phyloP scores from a whole-genome alignment of 768 basidiomycete species.

The Strobilomyces dryophilus region DNA sequence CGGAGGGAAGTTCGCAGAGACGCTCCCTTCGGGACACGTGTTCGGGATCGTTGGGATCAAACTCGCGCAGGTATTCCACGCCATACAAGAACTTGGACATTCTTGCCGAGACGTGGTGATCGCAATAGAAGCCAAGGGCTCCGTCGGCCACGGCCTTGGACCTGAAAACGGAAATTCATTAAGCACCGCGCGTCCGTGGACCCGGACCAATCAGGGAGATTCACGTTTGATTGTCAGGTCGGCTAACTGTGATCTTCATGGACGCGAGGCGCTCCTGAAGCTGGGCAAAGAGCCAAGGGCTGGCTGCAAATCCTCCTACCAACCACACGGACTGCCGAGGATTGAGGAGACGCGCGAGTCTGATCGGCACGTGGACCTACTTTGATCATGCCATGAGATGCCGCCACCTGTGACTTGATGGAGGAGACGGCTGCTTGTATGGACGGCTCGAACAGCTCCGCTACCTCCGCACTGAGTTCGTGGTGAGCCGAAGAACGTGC shows the following conservation, averaged over 20 bases:
- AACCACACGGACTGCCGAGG: constrained; percentile 67
- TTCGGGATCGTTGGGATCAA: constrained; percentile 60
- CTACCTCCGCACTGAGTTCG: constrained; percentile 43
- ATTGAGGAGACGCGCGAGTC: constrained; percentile 5
- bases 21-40: constrained; percentile 60
- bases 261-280: constrained; percentile 63
- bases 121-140: constrained; percentile 79
- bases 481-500: constrained; percentile 1
- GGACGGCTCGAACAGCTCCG: constrained; percentile 75
- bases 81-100: constrained; percentile 82
- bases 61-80: constrained; percentile 71
- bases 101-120: constrained; percentile 78
- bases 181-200: not conserved
- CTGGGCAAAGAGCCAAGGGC: constrained; percentile 75
- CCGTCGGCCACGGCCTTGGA: constrained; percentile 86
- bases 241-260: constrained; percentile 56
- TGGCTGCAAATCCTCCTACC: constrained; percentile 81
- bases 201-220: constrained; percentile 18
- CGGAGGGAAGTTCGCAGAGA: constrained; percentile 72
- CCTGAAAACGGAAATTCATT: constrained; percentile 33
- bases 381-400: constrained; percentile 63
- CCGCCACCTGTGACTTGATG: constrained; percentile 68
- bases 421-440: constrained; percentile 67
- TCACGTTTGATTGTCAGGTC: constrained; percentile 79
- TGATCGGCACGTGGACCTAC: constrained; percentile 30